Percentiles rank a stretch among this genome's conserved stretches.
Conservation (phyloP, 306 rosid species). For the Prinsepia uniflora region DNA sequence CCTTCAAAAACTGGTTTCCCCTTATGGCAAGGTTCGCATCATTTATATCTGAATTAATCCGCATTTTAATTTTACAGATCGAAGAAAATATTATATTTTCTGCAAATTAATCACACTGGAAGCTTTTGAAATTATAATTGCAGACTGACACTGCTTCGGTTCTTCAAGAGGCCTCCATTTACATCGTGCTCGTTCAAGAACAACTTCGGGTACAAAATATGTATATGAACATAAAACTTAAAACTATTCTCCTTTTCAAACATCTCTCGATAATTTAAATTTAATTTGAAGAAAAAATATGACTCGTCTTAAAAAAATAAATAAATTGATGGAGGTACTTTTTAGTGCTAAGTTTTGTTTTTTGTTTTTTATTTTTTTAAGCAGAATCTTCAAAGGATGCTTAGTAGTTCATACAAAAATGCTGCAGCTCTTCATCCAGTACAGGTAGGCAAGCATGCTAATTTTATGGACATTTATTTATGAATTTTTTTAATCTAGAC, state of each 20-base stretch:
- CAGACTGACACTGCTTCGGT: constrained; percentile 82
- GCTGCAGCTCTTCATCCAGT: constrained; percentile 9
- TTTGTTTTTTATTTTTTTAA: background rate
- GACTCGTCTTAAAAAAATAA: no score
- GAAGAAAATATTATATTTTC: background rate
- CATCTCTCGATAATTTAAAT: no score
- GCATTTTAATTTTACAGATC: no score
- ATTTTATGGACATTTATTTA: background rate
- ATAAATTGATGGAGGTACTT: background rate
- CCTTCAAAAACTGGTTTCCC: constrained; percentile 78
- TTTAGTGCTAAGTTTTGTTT: background rate
- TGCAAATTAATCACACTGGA: background rate
- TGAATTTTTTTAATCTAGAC: background rate
- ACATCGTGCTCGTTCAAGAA: constrained; percentile 57
- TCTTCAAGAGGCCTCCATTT: constrained; percentile 71
- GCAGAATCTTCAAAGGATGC: constrained; percentile 33
- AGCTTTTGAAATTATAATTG: constrained; percentile 8
- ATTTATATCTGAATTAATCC: no score
- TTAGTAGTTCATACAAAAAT: constrained; percentile 32
- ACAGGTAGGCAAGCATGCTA: constrained; percentile 25
- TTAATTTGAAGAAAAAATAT: no score
- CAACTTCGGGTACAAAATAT: constrained; percentile 51
- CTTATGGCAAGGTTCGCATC: constrained; percentile 66
- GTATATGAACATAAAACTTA: background rate
- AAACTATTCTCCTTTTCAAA: no score